These are phyloP conservation scores for Sporothrix brasiliensis DNA, from an alignment of 2,329 filamentous ascomycete species.

Conservation along the genomic window DNA sequence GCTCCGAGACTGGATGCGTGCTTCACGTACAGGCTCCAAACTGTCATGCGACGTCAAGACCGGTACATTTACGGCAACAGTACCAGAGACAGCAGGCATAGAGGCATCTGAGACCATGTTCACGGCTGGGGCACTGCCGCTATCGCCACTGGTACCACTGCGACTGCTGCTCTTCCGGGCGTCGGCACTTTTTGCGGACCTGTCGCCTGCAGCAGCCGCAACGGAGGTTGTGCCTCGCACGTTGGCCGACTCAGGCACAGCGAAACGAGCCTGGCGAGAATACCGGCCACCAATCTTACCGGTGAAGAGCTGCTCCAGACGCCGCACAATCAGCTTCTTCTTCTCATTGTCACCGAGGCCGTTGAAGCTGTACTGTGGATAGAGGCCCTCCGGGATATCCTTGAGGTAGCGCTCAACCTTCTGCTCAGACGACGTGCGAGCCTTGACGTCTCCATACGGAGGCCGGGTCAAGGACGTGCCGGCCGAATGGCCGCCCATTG, in stretches of 20 bases:
- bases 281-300: conserved; percentile 61
- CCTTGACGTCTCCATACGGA: conserved; percentile 43
- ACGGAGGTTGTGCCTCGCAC: background rate
- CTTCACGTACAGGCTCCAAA: conserved; percentile 47
- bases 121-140: background rate
- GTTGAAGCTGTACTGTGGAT: conserved; percentile 57
- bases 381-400: conserved; percentile 70
- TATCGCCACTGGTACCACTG: background rate
- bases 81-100: background rate
- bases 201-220: background rate
- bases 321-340: conserved; percentile 74
- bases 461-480: conserved; percentile 47
- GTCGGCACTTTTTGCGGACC: background rate
- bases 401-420: conserved; percentile 71
- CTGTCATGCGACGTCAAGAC: background rate
- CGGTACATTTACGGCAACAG: background rate
- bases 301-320: conserved; percentile 80
- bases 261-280: conserved; percentile 38
- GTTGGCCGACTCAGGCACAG: background rate
- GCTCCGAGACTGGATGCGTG: conserved; percentile 50
- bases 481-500: conserved; percentile 53
- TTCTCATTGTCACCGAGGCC: conserved; percentile 71
- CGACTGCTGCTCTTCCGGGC: background rate
- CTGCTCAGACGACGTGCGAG: conserved; percentile 54
- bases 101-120: background rate